A percentile compares a stretch with the other conserved stretches of the same genome.
Evolutionary conservation across 106 monocot genomes (phyloP).

Genomic region (Allium fistulosum): DNA sequence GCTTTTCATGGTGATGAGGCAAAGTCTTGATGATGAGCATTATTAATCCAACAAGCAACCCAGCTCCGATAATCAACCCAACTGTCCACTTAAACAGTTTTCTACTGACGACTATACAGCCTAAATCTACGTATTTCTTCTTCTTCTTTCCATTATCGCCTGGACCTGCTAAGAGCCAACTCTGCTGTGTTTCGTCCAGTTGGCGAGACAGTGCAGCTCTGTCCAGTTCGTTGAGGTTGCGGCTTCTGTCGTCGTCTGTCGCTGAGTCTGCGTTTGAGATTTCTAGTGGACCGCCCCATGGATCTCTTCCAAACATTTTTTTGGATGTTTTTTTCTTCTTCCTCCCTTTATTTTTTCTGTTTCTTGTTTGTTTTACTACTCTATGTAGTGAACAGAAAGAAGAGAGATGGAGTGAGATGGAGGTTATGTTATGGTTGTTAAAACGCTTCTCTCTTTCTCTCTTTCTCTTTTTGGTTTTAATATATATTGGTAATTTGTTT

Average conservation of each 20-base stretch:
- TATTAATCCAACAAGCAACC: constrained; percentile 57
- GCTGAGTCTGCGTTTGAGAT: constrained; percentile 80
- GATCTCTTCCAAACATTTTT: constrained; percentile 68
- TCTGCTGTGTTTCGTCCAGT: constrained; percentile 96
- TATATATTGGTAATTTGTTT: no score
- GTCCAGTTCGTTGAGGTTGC: constrained; percentile 77
- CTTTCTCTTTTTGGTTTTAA: not conserved
- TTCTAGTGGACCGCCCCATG: constrained; percentile 87
- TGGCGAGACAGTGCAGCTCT: constrained; percentile 63
- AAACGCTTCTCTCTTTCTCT: not conserved
- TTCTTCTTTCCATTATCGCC: constrained; percentile 63
- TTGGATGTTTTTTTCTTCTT: not conserved
- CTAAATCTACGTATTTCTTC: constrained; percentile 77
- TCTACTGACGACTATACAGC: constrained; percentile 68
- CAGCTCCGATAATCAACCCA: constrained; percentile 41
- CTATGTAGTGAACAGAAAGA: not conserved
- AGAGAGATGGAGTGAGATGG: not conserved
- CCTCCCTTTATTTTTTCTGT: not conserved
- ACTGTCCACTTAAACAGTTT: constrained; percentile 71
- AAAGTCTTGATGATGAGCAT: constrained; percentile 71
- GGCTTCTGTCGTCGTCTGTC: constrained; percentile 83
- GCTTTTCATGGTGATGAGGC: constrained; percentile 48
- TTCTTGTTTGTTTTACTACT: not conserved
- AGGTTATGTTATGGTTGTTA: not conserved
- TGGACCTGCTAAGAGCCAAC: constrained; percentile 86